Base-by-base conservation (phyloP, 176 grass and related monocot genomes). In the Elaeis guineensis region DNA sequence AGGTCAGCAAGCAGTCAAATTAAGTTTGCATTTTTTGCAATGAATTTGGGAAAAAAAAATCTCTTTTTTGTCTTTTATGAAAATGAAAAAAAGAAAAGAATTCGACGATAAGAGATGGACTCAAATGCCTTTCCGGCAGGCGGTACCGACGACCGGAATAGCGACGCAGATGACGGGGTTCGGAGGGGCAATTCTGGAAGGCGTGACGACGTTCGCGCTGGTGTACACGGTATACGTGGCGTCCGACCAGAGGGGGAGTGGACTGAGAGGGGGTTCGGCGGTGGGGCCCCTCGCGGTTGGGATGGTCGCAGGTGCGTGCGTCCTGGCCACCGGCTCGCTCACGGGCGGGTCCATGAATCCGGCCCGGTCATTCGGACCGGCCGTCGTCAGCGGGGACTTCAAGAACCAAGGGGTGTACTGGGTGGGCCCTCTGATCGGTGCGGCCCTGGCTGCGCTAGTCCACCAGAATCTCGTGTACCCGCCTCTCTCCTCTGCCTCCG, bases 311-410 rank as follows among this genome's bases (percentile, higher is more conserved):
- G 92, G 84, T 23, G 78, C 92, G 18, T 75, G 57, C 61, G 84
- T 88, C 16, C 81, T 97, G 26, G 81, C 92, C 7, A 69, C 78
- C 29, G 87, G 81, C 3, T 51, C 87, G 11, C 66, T 97, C 6
- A 83, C 86, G 11, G 92, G 87, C 12, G 92, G 72, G 26, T 91
- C 92, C 61, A 91, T 97, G 92, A 97, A 97, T 73, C 92, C 92
- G 16, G 92, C 92, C 17, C 69, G 87, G 14, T 91, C 92, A 3
- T 97, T 97, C 44, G 93, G 87, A 2, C 58, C 87, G 17, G 93
- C 93, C 3, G 62, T 97, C 17, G 70, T 92, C 28, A 85, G 81
- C 61, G 81, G 93, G 6, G 49, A 72, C 57, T 92, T 70, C 63
- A 77, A 82, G 65, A 89, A 97, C 58, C 93, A 91, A 21, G 78